A percentile compares a stretch with the other conserved stretches of the same genome.
These are phyloP conservation scores for Silybum marianum DNA, from an alignment of 129 eudicot genomes.

Conservation along the genomic window DNA sequence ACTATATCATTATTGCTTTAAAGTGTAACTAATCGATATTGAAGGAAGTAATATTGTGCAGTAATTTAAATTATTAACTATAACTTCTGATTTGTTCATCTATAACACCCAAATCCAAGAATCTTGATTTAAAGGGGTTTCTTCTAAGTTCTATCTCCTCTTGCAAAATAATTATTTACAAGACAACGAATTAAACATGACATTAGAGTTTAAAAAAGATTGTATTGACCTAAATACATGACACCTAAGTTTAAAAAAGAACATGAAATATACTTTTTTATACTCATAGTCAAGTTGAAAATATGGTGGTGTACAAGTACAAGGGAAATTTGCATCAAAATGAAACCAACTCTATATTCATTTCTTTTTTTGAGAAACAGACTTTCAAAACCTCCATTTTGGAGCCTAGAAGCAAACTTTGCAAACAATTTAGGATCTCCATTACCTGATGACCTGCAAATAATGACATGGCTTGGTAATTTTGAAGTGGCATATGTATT, in stretches of 20 bases:
- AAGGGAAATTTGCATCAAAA: neutral
- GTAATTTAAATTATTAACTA: slow-evolving; percentile 2
- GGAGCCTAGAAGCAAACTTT: neutral
- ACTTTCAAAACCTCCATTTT: neutral
- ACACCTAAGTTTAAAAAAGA: neutral
- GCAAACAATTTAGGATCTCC: neutral
- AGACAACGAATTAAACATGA: neutral
- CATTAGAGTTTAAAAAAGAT: neutral
- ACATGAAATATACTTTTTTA: neutral
- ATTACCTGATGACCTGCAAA: neutral
- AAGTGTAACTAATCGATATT: neutral
- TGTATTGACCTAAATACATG: slow-evolving; percentile 8
- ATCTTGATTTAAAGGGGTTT: slow-evolving; percentile 1
- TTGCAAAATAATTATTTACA: slow-evolving; percentile 2
- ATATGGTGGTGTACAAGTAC: neutral
- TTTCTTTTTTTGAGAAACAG: neutral
- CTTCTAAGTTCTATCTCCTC: slow-evolving; percentile 6
- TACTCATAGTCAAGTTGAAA: neutral
- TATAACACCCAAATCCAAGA: neutral
- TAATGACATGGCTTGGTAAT: neutral
- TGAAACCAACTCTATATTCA: neutral
- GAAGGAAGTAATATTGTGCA: neutral
- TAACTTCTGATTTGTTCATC: slow-evolving; percentile 1
- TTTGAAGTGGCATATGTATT: neutral
- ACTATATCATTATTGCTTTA: slow-evolving; percentile 6